Conservation (phyloP, 2,329 filamentous ascomycete species). For the Fusarium miscanthi region DNA sequence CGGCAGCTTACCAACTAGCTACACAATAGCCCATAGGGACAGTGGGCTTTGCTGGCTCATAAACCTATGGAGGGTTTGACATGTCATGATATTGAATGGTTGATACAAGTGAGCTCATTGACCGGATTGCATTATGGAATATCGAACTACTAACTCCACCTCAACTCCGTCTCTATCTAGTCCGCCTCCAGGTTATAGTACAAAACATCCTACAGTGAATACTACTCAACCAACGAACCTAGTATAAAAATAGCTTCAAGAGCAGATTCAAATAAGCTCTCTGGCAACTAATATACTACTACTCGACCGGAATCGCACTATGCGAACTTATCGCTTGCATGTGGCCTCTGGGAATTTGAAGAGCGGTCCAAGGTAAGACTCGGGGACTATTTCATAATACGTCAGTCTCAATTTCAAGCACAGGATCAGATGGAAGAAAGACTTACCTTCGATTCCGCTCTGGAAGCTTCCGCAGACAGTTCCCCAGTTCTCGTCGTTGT, state of each 20-base stretch:
- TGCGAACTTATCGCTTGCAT: neutral
- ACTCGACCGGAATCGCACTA: too few species aligned
- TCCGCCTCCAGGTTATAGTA: neutral
- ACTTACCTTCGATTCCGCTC: neutral
- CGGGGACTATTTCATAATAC: neutral
- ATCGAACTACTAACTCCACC: neutral
- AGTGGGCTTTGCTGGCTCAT: accelerated
- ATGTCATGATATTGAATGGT: too few species aligned
- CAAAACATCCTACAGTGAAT: accelerated
- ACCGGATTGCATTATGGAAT: neutral
- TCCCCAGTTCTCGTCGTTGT: conserved; percentile 15
- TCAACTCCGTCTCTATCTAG: too few species aligned
- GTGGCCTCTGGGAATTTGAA: neutral
- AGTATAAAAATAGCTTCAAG: accelerated
- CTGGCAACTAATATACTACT: too few species aligned
- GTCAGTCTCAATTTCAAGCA: accelerated
- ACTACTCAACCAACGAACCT: neutral
- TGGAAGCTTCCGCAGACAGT: conserved; percentile 11
- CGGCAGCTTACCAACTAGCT: accelerated
- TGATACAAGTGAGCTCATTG: too few species aligned
- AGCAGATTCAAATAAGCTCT: neutral
- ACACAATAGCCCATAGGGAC: accelerated
- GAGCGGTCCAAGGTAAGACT: conserved; percentile 11
- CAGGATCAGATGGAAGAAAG: accelerated
- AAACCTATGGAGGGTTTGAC: accelerated